phyloP scores from a whole-genome alignment of 768 basidiomycete genomes.

The Lenzites betulinus region DNA sequence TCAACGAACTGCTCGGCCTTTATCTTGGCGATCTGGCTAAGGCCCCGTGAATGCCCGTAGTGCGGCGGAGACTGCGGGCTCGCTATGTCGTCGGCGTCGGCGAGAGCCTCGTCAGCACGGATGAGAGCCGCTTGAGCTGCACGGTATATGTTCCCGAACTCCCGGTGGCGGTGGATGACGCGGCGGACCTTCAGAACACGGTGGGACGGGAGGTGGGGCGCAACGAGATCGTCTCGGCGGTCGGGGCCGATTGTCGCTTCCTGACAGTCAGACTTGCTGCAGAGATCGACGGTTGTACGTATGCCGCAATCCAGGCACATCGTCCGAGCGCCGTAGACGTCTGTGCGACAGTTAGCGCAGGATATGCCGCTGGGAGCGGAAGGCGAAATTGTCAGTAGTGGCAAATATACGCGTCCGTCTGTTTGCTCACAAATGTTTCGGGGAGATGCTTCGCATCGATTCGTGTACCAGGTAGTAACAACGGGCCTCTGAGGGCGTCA shows the following conservation, averaged over 20 bases:
- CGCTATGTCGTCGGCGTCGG: conserved; percentile 3
- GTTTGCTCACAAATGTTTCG: conserved; percentile 12
- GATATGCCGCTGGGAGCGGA: conserved; percentile 3
- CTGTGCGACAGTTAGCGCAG: conserved; percentile 10
- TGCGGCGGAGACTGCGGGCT: neutral
- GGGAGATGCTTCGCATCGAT: conserved; percentile 5
- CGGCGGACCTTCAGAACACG: conserved; percentile 15
- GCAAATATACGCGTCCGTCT: too few species aligned
- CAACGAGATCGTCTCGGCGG: conserved; percentile 9
- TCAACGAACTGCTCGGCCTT: neutral
- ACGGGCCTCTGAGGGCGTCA: conserved; percentile 14
- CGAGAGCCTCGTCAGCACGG: conserved; percentile 7
- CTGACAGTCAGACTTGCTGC: conserved; percentile 7
- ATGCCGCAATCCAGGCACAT: conserved; percentile 21
- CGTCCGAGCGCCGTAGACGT: conserved; percentile 5
- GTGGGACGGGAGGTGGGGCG: conserved; percentile 14
- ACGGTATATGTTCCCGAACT: conserved; percentile 13
- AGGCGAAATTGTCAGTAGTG: neutral
- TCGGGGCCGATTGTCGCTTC: conserved; percentile 7
- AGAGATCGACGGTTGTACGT: conserved; percentile 16
- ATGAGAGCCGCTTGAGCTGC: conserved; percentile 11
- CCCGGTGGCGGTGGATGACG: conserved; percentile 12
- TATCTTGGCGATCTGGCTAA: neutral
- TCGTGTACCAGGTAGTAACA: conserved; percentile 13
- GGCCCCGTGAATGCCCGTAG: neutral